Conservation (phyloP, 2,329 filamentous ascomycete species). For the Aspergillus sp. region DNA sequence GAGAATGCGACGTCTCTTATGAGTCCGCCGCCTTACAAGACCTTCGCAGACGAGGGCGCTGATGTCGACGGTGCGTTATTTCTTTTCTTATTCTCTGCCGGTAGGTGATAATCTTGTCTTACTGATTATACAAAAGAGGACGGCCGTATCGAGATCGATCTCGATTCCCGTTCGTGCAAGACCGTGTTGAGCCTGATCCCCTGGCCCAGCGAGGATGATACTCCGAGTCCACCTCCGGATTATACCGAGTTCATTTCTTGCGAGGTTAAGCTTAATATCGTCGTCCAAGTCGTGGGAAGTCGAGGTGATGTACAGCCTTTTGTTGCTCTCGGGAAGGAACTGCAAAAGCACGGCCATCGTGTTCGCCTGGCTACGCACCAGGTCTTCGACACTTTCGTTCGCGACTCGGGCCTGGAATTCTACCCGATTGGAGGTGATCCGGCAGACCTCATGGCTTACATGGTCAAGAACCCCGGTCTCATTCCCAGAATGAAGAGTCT, state of each 20-base stretch:
- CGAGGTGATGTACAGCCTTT: conserved; percentile 54
- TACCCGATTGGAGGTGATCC: conserved; percentile 52
- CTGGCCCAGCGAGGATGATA: conserved; percentile 5
- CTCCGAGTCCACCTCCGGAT: conserved; percentile 10
- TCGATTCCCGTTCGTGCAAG: conserved; percentile 11
- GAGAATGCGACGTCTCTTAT: too few relatives aligned
- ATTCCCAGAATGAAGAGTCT: conserved; percentile 32
- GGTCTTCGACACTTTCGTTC: conserved; percentile 48
- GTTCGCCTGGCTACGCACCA: conserved; percentile 51
- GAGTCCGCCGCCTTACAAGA: too few relatives aligned
- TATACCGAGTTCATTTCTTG: conserved; percentile 7
- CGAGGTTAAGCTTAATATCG: conserved; percentile 40
- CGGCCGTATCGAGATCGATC: conserved; percentile 15
- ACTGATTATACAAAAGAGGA: conserved; percentile 5
- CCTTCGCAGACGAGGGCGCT: too few relatives aligned
- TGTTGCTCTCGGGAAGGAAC: conserved; percentile 46
- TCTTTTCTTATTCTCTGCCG: too few relatives aligned
- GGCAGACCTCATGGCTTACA: conserved; percentile 44
- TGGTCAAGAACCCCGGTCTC: conserved; percentile 43
- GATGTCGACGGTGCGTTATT: too few relatives aligned
- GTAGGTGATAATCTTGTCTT: too few relatives aligned
- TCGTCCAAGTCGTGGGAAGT: conserved; percentile 51
- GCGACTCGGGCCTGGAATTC: conserved; percentile 48
- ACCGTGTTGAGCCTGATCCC: conserved; percentile 9
- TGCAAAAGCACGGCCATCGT: conserved; percentile 46